A percentile compares a stretch with the other conserved stretches of the same genome.
Conservation (phyloP, 805 yeast species). For the Wickerhamomyces subpelliculosus region DNA sequence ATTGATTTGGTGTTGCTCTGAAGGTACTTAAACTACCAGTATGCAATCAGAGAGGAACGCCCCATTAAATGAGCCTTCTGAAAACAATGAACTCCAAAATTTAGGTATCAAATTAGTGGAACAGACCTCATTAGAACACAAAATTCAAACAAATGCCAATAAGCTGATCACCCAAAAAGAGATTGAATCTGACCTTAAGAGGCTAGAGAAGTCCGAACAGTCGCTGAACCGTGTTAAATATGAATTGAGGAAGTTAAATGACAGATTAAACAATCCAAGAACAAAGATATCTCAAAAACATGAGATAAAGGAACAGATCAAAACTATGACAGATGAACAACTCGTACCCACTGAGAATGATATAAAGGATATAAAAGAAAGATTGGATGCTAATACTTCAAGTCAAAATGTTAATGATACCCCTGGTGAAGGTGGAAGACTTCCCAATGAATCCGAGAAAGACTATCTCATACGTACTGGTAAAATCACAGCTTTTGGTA, state of each 20-base stretch:
- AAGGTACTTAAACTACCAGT: no score
- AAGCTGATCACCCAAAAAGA: slow-evolving; percentile 53
- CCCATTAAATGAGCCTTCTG: neutral
- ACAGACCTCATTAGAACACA: slow-evolving; percentile 72
- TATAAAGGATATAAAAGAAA: slow-evolving; percentile 49
- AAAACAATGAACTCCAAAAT: neutral
- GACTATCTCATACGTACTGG: slow-evolving; percentile 87
- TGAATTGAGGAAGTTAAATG: slow-evolving; percentile 41
- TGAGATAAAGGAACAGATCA: slow-evolving; percentile 46
- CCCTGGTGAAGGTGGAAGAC: slow-evolving; percentile 19
- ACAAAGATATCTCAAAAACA: slow-evolving; percentile 63
- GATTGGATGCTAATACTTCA: slow-evolving; percentile 30
- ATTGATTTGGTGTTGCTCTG: no score
- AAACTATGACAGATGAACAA: slow-evolving; percentile 41
- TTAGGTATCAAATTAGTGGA: slow-evolving; percentile 58
- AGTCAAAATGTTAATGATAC: slow-evolving; percentile 5
- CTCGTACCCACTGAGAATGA: slow-evolving; percentile 51
- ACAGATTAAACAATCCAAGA: slow-evolving; percentile 40
- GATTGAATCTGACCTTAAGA: slow-evolving; percentile 62
- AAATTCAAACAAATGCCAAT: slow-evolving; percentile 66
- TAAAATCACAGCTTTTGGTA: slow-evolving; percentile 89
- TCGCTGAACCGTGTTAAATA: slow-evolving; percentile 36
- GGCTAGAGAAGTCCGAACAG: slow-evolving; percentile 61
- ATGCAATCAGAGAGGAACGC: no score
- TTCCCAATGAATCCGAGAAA: slow-evolving; percentile 69